Evolutionary conservation across 1,139 yeast genomes (phyloP), one percentile per base, ranked within the genome.

Genomic region (Saccharomyces hybrid): DNA sequence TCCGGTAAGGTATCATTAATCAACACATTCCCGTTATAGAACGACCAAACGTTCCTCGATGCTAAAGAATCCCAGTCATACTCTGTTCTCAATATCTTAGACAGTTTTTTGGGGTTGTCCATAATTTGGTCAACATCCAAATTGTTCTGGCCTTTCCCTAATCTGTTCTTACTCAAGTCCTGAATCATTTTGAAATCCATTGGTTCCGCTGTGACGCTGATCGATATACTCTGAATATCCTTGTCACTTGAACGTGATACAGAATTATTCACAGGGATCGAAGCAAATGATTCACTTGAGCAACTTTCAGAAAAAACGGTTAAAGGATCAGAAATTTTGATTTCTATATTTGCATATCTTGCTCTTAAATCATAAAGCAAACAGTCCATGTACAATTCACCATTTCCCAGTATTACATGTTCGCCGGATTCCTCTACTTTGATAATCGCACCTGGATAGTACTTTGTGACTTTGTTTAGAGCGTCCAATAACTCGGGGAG

Each of bases 401-500:
- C 99, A 3, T 90, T 82, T 0, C 95, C 97, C 31, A 84, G 66
- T 1, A 95, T 68, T 0, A 84, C 83, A 67, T 86, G 89, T 63
- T 91, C 98, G 1, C 98, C 97, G 55, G 91, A 86, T 61, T 88
- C 96, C 67, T 89, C 97, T 0, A 87, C 91, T 58, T 78, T 82
- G 7, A 88, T 74, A 29, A 78, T 77, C 41, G 84, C 76, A 6
- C 91, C 83, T 13, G 87, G 78, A 65, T 88, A 91, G 1, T 85
- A 74, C 59, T 80, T 82, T 59, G 79, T 79, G 27, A 86, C 74
- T 55, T 77, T 80, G 57, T 86, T 75, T 51, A 93, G 72, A 0
- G 91, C 90, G 16, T 81, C 84, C 14, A 86, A 73, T 65, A 91
- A 75, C 57, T 79, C 79, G 0, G 96, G 95, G 26, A 88, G 72